phyloP scores from a whole-genome alignment of 352 stramenopile genomes.

The Phytopythium cucurbitacearum region DNA sequence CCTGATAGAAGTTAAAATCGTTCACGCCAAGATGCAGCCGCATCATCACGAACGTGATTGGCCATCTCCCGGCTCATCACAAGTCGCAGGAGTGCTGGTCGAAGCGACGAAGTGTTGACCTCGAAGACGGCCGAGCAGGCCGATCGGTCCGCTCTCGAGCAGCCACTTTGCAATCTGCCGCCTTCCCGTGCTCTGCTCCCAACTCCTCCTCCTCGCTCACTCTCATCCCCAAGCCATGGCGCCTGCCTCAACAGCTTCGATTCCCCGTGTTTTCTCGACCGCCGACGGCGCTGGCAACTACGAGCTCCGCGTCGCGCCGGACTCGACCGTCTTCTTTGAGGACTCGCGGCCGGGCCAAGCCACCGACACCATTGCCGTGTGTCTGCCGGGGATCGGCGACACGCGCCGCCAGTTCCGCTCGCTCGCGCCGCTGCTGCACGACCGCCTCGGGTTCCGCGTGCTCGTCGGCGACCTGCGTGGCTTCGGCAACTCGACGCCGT shows the following conservation, averaged over 20 bases:
- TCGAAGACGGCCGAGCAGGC: no score
- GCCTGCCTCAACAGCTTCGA: neutral
- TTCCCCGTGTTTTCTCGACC: constrained; percentile 24
- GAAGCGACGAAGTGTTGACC: no score
- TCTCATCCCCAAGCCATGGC: neutral
- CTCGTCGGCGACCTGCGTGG: constrained; percentile 36
- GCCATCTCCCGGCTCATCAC: no score
- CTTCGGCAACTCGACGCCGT: constrained; percentile 31
- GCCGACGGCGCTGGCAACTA: constrained; percentile 10
- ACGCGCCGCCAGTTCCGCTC: constrained; percentile 35
- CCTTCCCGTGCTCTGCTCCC: no score
- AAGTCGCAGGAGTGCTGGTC: no score
- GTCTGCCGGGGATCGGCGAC: constrained; percentile 35
- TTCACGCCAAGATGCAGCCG: no score
- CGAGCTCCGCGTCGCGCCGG: constrained; percentile 8
- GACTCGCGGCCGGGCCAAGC: constrained; percentile 21
- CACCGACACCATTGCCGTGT: constrained; percentile 21
- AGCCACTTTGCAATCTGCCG: no score
- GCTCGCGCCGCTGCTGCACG: constrained; percentile 32
- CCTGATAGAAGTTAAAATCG: no score
- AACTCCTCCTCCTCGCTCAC: neutral
- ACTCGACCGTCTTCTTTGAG: constrained; percentile 30
- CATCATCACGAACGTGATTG: no score
- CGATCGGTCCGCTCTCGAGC: no score
- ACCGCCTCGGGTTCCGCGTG: constrained; percentile 21